Conservation (phyloP, 495 filamentous ascomycete genomes). For the Hypomontagnella monticulosa region DNA sequence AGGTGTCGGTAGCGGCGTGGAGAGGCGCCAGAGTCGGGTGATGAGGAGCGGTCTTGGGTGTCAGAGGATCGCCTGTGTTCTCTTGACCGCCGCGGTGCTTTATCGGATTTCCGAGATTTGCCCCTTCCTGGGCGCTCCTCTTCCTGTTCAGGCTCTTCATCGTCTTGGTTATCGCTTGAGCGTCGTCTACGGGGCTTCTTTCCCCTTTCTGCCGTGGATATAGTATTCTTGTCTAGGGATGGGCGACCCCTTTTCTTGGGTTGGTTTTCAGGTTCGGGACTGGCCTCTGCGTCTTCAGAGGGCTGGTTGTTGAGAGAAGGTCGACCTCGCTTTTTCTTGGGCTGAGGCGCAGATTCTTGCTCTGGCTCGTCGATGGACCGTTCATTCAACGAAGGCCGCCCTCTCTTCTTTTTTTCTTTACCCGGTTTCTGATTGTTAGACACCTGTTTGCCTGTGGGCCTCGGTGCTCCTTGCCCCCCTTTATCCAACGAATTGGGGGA, state of each 20-base stretch:
- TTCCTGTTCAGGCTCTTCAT: constrained; percentile 14
- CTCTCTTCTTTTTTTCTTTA: constrained; percentile 24
- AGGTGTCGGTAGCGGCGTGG: constrained; percentile 50
- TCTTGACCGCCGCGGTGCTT: constrained; percentile 11
- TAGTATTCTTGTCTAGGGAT: constrained; percentile 13
- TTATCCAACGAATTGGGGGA: constrained; percentile 10
- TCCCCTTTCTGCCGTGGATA: constrained; percentile 19
- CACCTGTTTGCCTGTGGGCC: constrained; percentile 8
- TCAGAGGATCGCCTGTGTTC: constrained; percentile 21
- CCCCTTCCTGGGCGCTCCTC: constrained; percentile 7
- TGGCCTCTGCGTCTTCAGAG: constrained; percentile 15
- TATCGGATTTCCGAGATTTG: constrained; percentile 13
- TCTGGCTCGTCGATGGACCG: constrained; percentile 12
- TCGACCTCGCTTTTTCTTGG: constrained; percentile 38
- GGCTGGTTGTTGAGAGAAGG: constrained; percentile 35
- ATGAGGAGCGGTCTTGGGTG: constrained; percentile 35
- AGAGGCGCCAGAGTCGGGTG: constrained; percentile 35
- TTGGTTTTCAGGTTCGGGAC: constrained; percentile 10
- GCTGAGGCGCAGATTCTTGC: constrained; percentile 8
- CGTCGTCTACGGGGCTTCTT: constrained; percentile 13
- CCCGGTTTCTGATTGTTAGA: not conserved
- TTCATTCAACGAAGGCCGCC: constrained; percentile 8
- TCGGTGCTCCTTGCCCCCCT: not conserved
- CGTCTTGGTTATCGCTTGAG: constrained; percentile 19
- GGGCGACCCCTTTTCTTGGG: constrained; percentile 34